phyloP scores from a whole-genome alignment of 331 rosid species.

The Pyrus hybrid region DNA sequence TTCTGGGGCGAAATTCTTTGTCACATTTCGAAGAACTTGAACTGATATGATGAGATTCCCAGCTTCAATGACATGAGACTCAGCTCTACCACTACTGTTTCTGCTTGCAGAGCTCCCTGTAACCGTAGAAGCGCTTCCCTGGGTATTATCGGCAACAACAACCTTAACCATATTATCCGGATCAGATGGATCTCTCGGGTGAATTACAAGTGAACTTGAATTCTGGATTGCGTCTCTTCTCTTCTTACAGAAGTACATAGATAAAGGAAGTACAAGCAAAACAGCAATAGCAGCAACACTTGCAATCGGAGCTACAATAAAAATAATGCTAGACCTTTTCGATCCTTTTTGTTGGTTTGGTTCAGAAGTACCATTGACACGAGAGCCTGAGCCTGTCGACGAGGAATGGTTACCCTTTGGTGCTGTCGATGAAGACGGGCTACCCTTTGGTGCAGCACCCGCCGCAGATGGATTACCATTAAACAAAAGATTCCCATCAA shows the following conservation, averaged over 20 bases:
- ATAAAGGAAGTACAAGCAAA: conserved; percentile 54
- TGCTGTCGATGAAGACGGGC: conserved; percentile 7
- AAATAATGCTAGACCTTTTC: conserved; percentile 38
- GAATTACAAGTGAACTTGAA: conserved; percentile 67
- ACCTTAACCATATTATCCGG: conserved; percentile 55
- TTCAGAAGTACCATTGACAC: conserved; percentile 14
- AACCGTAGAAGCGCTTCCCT: conserved; percentile 44
- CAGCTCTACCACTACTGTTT: conserved; percentile 53
- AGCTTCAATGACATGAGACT: conserved; percentile 80
- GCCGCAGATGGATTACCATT: conserved; percentile 14
- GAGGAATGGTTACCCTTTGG: neutral
- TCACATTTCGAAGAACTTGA: conserved; percentile 79
- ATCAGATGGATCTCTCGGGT: conserved; percentile 89
- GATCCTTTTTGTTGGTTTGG: conserved; percentile 22
- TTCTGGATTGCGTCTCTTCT: conserved; percentile 28
- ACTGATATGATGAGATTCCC: conserved; percentile 86
- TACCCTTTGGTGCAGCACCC: conserved; percentile 11
- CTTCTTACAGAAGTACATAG: conserved; percentile 52
- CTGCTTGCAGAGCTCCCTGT: conserved; percentile 64
- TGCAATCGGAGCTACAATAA: conserved; percentile 71
- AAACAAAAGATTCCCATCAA: conserved; percentile 48
- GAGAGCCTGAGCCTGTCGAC: conserved; percentile 4
- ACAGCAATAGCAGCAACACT: conserved; percentile 74
- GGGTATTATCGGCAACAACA: conserved; percentile 49
- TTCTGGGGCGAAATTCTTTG: conserved; percentile 79